Base-by-base conservation (phyloP, 2,329 filamentous ascomycete species). In the Raffaelea deltoideospora region DNA sequence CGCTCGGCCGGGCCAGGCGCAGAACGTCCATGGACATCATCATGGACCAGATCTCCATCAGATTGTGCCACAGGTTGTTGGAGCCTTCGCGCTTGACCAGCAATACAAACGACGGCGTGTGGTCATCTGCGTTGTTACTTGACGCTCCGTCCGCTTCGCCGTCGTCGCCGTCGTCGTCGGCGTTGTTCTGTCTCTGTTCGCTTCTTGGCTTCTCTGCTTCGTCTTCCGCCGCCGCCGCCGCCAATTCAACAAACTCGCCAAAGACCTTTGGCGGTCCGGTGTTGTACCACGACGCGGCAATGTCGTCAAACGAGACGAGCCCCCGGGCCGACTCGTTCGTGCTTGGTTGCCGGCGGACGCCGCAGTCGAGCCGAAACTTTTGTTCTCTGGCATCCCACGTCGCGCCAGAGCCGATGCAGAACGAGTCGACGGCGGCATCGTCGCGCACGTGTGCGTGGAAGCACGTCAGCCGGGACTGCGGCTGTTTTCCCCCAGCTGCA, bases 21-120 rank as follows among this genome's bases (percentile, higher is more conserved):
- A 45, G 37, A 14, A 43, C 43, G 13, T 47, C 42, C 2, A 47
- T 13, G 3, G 45, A 40, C 38, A 36, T 35, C 14, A 31, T 37
- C 39, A 41, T 37, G 11, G 40, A 38, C 43, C 36, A 41, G 22
- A 47, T 41, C 37, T 47, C 43, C 43, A 47, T 43, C 20, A 47
- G 28, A 14, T 29, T 37, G 35, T 45, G 45, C 43, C 45, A 47
- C 15, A 43, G 22, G 32, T 44, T 44, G 30, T 20, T 27, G 28
- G 29, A 28, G 24, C 37, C 39, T 19, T 47, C 45, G 17, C 45
- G 42, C 31, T 42, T 41, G n/a, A 45, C 38, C 10, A 47, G 40
- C 9, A 47, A 14, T 3, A 37, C 19, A 14, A 42, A 34, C 5
- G 33, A 17, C n/a, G 21, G 27, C 4, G 18, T 22, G n/a, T 20